Percentiles rank a stretch among this genome's conserved stretches.
Conservation (phyloP, 371 early-diverging fungal genomes). For the Mortierella polycephala region DNA sequence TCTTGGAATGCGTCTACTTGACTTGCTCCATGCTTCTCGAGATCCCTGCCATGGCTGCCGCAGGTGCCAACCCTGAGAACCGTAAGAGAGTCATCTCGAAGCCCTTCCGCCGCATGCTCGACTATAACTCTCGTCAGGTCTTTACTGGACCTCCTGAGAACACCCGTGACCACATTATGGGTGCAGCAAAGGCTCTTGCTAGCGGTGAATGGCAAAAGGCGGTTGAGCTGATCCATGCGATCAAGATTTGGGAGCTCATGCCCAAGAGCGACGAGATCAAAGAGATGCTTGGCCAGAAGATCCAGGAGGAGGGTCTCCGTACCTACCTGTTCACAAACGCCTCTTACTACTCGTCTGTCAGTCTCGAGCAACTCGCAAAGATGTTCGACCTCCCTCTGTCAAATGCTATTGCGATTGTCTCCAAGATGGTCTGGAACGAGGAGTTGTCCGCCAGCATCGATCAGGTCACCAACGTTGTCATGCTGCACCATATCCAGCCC, state of each 20-base stretch:
- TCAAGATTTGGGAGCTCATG: constrained; percentile 97
- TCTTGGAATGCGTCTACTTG: constrained; percentile 96
- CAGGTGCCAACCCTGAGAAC: constrained; percentile 79
- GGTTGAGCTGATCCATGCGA: constrained; percentile 81
- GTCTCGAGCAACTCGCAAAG: constrained; percentile 79
- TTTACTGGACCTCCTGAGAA: constrained; percentile 97
- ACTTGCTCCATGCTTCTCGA: constrained; percentile 96
- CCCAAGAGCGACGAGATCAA: constrained; percentile 83
- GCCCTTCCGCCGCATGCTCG: constrained; percentile 93
- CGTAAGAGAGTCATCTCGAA: constrained; percentile 89
- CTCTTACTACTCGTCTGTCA: constrained; percentile 88
- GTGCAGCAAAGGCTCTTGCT: constrained; percentile 91
- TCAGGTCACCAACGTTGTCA: constrained; percentile 81
- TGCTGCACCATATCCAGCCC: constrained; percentile 85
- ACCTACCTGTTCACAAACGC: constrained; percentile 95
- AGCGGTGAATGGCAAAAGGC: constrained; percentile 94
- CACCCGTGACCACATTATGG: constrained; percentile 98
- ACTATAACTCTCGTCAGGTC: constrained; percentile 94
- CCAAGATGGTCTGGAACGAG: constrained; percentile 94
- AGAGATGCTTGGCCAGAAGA: constrained; percentile 88
- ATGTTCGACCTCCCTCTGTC: constrained; percentile 88
- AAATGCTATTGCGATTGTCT: constrained; percentile 79
- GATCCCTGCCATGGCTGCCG: constrained; percentile 94
- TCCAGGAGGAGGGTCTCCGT: constrained; percentile 95
- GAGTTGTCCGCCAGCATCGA: constrained; percentile 88